Evolutionary conservation across 768 basidiomycete species (phyloP), one percentile per base, ranked within the genome.

Genomic region (Leccinum aurantiacum): DNA sequence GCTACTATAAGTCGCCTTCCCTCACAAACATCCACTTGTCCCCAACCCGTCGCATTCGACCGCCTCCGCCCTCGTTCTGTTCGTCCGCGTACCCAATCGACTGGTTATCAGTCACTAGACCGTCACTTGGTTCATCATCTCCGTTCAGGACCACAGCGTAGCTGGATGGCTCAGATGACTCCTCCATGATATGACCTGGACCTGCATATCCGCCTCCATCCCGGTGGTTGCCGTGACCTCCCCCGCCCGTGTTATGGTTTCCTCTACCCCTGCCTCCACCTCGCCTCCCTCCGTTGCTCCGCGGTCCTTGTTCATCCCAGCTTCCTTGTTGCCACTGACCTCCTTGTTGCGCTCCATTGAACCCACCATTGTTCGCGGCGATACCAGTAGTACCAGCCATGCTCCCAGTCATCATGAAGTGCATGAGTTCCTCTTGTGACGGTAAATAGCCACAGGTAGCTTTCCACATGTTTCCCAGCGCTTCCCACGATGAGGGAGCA

Each of bases 401-500:
- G 54, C 56, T 68, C 44, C 71, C 67, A 22, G 79, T 59, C 79
- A 89, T 79, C 62, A 90, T 79, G 69, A 87, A 89, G 72, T 85
- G 81, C 86, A 91, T 86, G 65, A 93, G 81, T 67, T 92, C 82
- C 67, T 91, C 87, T 67, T 87, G 86, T 58, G 88, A 81, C 29
- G 91, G 91, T 64, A 78, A 53, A 67, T 82, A 80, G 46, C 90
- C 88, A 72, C 89, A 75, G 55, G 89, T 87, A 58, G 79, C 78
- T 69, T 80, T 75, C 90, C 89, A 93, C 79, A 90, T 85, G 70
- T 84, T 84, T 71, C 88, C 89, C 60, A 95, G 82, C 58, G 83
- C 81, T 77, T 88, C 85, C 93, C 93, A 95, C 71, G 89, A 87
- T 55, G 82, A 73, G 56, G 92, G 82, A 48, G 82, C 79, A 29